These are phyloP conservation scores for Thermochaetoides dissita DNA, from an alignment of 2,329 filamentous ascomycete species.

Conservation along the genomic window DNA sequence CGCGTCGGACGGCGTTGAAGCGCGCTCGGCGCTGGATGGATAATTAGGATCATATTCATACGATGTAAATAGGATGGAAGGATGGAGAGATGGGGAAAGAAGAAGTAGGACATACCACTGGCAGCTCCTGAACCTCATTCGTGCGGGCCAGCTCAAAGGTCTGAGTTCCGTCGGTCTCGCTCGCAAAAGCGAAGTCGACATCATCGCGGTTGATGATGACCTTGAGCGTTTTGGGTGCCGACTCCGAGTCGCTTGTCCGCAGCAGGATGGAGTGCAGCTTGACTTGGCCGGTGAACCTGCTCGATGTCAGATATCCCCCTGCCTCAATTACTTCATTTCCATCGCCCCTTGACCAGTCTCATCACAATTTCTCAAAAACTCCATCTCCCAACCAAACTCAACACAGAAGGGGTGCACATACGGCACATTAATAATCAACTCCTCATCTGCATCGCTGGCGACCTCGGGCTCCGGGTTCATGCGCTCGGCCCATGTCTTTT, in stretches of 20 bases:
- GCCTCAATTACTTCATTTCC: background rate
- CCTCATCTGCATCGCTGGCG: slow-evolving; percentile 76
- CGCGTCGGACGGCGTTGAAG: slow-evolving; percentile 71
- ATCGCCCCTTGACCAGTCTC: background rate
- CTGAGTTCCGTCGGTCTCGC: slow-evolving; percentile 58
- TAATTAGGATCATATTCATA: background rate
- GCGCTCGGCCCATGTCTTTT: slow-evolving; percentile 85
- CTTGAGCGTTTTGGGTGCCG: slow-evolving; percentile 70
- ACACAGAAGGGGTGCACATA: slow-evolving; percentile 28
- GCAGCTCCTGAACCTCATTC: slow-evolving; percentile 71
- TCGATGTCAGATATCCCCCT: background rate
- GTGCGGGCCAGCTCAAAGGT: slow-evolving; percentile 65
- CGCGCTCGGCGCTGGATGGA: slow-evolving; percentile 54
- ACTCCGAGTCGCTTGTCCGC: slow-evolving; percentile 56
- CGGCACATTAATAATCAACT: slow-evolving; percentile 86
- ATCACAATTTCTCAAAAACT: background rate
- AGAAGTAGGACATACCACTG: slow-evolving; percentile 32
- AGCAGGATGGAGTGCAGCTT: slow-evolving; percentile 83
- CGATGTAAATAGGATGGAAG: background rate
- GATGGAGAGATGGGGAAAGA: background rate
- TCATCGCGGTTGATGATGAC: slow-evolving; percentile 78
- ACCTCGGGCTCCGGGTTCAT: slow-evolving; percentile 60
- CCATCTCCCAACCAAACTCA: background rate
- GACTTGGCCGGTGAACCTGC: slow-evolving; percentile 80
- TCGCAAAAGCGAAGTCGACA: slow-evolving; percentile 68